Conservation (phyloP, 495 filamentous ascomycete genomes). For the Friedmanniomyces endolithicus region DNA sequence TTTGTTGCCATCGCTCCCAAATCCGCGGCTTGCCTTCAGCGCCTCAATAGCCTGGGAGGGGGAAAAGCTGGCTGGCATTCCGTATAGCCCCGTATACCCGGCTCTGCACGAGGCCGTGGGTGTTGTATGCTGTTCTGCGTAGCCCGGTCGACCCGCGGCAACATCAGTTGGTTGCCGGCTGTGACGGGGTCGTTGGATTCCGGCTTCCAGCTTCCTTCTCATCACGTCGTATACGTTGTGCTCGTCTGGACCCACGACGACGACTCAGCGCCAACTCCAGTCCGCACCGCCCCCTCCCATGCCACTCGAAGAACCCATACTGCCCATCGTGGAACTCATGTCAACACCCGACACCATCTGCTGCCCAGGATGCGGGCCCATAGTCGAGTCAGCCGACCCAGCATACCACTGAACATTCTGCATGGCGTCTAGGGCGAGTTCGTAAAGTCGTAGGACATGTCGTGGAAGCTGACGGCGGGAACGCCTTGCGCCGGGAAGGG, state of each 20-base stretch:
- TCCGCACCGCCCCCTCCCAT: neutral
- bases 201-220: neutral
- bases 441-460: conserved; percentile 4
- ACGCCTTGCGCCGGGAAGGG: conserved; percentile 23
- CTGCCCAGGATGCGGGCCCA: neutral
- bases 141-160: too few species aligned
- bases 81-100: too few species aligned
- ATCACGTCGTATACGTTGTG: neutral
- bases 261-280: neutral
- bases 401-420: neutral
- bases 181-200: neutral
- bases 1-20: too few species aligned
- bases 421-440: neutral
- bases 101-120: too few species aligned
- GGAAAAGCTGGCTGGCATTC: too few species aligned
- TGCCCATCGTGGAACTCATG: neutral
- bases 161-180: too few species aligned
- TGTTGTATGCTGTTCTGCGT: too few species aligned
- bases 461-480: conserved; percentile 1
- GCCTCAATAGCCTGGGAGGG: too few species aligned
- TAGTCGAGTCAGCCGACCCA: neutral
- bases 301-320: neutral
- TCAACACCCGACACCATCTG: neutral
- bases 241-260: neutral
- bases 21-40: too few species aligned